These are phyloP conservation scores for Leucocoprinus leucothites DNA, from an alignment of 768 basidiomycete genomes.

Conservation along the genomic window DNA sequence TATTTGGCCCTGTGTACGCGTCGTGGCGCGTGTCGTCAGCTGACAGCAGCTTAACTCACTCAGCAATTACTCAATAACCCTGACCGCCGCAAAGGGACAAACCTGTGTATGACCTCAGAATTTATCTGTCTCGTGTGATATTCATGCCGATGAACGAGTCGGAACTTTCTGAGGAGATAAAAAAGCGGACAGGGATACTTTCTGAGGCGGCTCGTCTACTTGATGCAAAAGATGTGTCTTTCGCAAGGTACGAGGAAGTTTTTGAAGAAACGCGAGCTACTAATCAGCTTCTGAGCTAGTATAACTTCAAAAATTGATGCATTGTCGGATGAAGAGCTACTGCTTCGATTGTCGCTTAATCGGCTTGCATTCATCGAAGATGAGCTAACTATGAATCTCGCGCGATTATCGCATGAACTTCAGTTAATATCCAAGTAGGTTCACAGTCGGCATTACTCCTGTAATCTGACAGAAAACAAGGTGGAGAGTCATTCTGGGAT, in stretches of 20 bases:
- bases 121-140: no score
- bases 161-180: not conserved
- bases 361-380: constrained; percentile 32
- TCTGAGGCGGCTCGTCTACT: constrained; percentile 25
- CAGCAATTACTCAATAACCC: no score
- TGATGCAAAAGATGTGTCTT: constrained; percentile 33
- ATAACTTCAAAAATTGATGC: constrained; percentile 34
- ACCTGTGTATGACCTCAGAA: no score
- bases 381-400: constrained; percentile 33
- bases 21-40: constrained; percentile 14
- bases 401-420: constrained; percentile 31
- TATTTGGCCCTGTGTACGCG: constrained; percentile 30
- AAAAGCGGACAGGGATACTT: constrained; percentile 21
- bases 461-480: constrained; percentile 18
- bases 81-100: no score
- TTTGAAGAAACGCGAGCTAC: not conserved
- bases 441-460: not conserved
- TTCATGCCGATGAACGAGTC: no score
- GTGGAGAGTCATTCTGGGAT: constrained; percentile 29
- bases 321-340: constrained; percentile 29
- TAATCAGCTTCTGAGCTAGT: constrained; percentile 21
- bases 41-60: no score
- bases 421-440: constrained; percentile 35
- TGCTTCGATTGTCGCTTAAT: constrained; percentile 28
- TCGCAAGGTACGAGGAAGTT: constrained; percentile 24